These are phyloP conservation scores for Penicillium canescens DNA, from an alignment of 495 filamentous ascomycete species.

Conservation along the genomic window DNA sequence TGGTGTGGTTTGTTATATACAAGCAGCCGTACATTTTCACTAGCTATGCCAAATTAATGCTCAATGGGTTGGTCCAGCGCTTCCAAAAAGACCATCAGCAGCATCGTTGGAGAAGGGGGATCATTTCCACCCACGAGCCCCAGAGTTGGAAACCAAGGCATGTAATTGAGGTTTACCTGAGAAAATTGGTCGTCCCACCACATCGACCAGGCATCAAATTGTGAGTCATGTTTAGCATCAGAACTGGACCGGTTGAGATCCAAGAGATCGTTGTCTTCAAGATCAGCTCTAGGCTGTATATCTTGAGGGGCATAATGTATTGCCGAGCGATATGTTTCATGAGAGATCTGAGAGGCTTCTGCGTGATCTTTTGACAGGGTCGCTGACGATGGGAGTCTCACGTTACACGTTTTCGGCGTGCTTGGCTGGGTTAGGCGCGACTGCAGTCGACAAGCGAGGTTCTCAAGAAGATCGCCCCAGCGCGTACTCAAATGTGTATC, in stretches of 20 bases:
- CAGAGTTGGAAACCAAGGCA: not conserved
- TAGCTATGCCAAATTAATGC: not conserved
- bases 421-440: not conserved
- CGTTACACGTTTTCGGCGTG: no score
- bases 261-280: no score
- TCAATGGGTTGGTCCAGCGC: not conserved
- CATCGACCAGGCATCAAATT: not conserved
- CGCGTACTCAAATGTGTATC: constrained; percentile 80
- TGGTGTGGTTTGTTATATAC: no score
- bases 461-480: constrained; percentile 69
- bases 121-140: constrained; percentile 29
- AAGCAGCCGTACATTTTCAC: no score
- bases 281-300: no score
- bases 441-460: not conserved
- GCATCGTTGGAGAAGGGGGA: not conserved
- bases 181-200: not conserved
- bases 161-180: not conserved
- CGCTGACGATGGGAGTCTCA: not conserved
- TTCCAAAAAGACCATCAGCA: not conserved
- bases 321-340: no score
- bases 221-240: not conserved
- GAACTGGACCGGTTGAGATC: not conserved
- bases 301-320: no score
- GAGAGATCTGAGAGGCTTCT: no score
- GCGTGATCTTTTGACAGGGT: no score